Evolutionary conservation across 129 eudicot species (phyloP), one percentile per base, ranked within the genome.

Genomic region (Cynara cardunculus): DNA sequence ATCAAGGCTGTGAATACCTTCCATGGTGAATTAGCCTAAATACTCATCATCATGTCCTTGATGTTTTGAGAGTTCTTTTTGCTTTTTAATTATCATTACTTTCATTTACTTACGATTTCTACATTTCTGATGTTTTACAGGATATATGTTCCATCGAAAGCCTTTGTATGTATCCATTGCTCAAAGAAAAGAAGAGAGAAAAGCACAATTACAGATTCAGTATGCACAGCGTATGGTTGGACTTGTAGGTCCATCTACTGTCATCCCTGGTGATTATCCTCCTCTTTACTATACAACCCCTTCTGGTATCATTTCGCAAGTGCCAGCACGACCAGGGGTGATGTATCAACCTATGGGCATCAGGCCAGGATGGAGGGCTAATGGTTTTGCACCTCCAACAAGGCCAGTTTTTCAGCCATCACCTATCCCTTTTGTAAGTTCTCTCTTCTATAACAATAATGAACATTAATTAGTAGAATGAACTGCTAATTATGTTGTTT

Each of bases 111-210:
- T n/a, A 18, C 64, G 3, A 75, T 56, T 56, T 27, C 68, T 70
- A 37, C 25, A 5, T n/a, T 21, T 77, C 2, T 35, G 10, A 39
- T 79, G 62, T 78, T 62, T 77, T 64, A 56, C 87, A 94, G 97
- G 97, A 26, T 83, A 70, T 18, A 90, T 94, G 91, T 81, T 89
- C 73, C 91, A 84, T 46, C 59, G 84, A 71, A 94, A 94, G 84
- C 98, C 97, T 34, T 75, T 94, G 61, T 94, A 94, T 49, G 98
- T 90, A 39, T 91, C 97, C 46, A 90, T 94, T 84, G 98, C 98
- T 81, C 98, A 94, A 82, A 89, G 96, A 78, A 94, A 92, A 85
- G 97, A 92, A 76, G 96, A 92, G 68, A 89, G 98, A 71, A 86
- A 79, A 84, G 91, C 94, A 24, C 96, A 89, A 61, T 83, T 94